Base-by-base conservation (phyloP, 345 rosid genomes). In the Murraya paniculata region DNA sequence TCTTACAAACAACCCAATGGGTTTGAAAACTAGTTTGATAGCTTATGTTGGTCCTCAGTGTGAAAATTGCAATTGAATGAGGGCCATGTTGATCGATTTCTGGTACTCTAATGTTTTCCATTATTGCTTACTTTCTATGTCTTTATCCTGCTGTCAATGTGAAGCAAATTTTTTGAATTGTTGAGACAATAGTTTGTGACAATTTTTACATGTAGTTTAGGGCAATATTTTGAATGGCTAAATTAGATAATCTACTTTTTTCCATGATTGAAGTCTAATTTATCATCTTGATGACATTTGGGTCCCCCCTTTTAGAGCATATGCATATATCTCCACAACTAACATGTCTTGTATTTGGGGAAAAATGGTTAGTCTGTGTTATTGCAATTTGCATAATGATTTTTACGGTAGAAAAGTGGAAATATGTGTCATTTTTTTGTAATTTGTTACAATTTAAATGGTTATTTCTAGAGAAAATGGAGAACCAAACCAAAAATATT, bases 71-170 rank as follows among this genome's bases (percentile, higher is more conserved):
- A 45, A 68, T 67, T 48, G 57, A 64, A 64, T 61, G 75, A 77
- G 65, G 50, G 70, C 19, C 75, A n/a, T 76, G 68, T 80, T 71
- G 56, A 68, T 80, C 77, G 72, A 64, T 76, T 35, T 78, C 38
- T 60, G 65, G 66, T 45, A 61, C 80, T 71, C 56, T 62, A 53
- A 66, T 71, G 62, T 62, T 82, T 78, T 74, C 65, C 65, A 80
- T 80, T 68, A 83, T 82, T 77, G 82, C 31, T 59, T 65, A 66
- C 81, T 81, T 81, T 77, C 69, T 79, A 76, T 77, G 73, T 75
- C 61, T 79, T 39, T 11, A 60, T 55, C 61, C 45, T 39, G 45
- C 78, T 59, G 11, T 73, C 65, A 13, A 77, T 68, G 22, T 82
- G 85, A 81, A 79, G 50, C 75, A 55, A 33, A 59, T 79, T 76